Conservation (phyloP, 257 asterid genomes). For the Salvia miltiorrhiza region DNA sequence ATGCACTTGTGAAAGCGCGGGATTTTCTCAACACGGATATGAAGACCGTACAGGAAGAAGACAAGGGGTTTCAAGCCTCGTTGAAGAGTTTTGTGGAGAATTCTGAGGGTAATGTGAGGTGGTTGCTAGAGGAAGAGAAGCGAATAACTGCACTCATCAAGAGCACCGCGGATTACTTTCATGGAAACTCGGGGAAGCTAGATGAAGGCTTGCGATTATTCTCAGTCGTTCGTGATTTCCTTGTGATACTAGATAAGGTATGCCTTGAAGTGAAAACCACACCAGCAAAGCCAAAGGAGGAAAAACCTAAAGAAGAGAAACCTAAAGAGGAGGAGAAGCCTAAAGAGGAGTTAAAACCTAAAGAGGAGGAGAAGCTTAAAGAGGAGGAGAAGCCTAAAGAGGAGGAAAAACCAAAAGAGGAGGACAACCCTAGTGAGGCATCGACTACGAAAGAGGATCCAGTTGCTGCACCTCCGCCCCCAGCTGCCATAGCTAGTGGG, state of each 20-base stretch:
- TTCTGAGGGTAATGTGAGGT: conserved; percentile 41
- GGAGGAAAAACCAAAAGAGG: neutral
- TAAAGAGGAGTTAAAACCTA: neutral
- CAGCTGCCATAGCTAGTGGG: neutral
- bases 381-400: neutral
- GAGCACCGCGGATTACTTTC: conserved; percentile 67
- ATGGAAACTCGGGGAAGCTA: conserved; percentile 50
- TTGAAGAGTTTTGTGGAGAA: conserved; percentile 37
- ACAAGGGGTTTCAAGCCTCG: conserved; percentile 40
- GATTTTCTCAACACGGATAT: conserved; percentile 35
- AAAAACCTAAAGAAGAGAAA: neutral
- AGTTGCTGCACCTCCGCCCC: neutral
- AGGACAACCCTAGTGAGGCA: neutral
- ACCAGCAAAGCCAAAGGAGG: conserved; percentile 25
- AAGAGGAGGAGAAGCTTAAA: neutral
- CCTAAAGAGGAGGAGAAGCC: neutral
- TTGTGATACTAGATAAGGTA: conserved; percentile 52
- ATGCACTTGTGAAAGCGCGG: conserved; percentile 29
- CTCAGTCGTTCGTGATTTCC: conserved; percentile 56
- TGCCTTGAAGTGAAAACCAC: conserved; percentile 52
- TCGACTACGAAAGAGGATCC: conserved; percentile 1
- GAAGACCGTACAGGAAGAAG: conserved; percentile 28
- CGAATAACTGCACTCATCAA: conserved; percentile 45
- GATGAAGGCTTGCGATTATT: conserved; percentile 60
- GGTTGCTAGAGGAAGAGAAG: conserved; percentile 55